Base-by-base conservation (phyloP, 73 alveolate genomes). In the Uronychia setigera region DNA sequence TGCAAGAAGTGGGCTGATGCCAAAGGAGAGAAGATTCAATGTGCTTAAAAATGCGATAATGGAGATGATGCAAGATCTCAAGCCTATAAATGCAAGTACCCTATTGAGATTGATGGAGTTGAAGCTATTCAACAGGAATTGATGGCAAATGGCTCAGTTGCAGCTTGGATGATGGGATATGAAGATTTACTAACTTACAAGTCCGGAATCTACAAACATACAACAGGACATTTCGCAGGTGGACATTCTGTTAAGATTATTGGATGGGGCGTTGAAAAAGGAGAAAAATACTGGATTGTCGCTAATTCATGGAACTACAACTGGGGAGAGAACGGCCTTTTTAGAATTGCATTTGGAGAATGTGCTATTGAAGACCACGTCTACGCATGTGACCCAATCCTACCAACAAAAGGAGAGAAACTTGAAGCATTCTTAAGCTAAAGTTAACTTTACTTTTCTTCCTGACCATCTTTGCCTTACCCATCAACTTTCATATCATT, bases 401-500 rank as follows among this genome's bases (percentile, higher is more conserved):
- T n/a, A n/a, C n/a, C n/a, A n/a, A n/a, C n/a, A n/a, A n/a, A n/a
- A n/a, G n/a, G n/a, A n/a, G n/a, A n/a, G n/a, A n/a, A n/a, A n/a
- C n/a, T n/a, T n/a, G n/a, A n/a, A n/a, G n/a, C n/a, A n/a, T n/a
- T n/a, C n/a, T n/a, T n/a, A n/a, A n/a, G n/a, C n/a, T n/a, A n/a
- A n/a, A n/a, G n/a, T n/a, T n/a, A n/a, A n/a, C n/a, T n/a, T n/a
- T n/a, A n/a, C n/a, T n/a, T n/a, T n/a, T n/a, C n/a, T n/a, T n/a
- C n/a, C n/a, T n/a, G n/a, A n/a, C n/a, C n/a, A n/a, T n/a, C n/a
- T n/a, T n/a, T n/a, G n/a, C n/a, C n/a, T 82, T 95, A 96, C 85
- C 88, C 92, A 79, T 97, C 99, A 82, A 92, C 95, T 79, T 95
- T 94, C 99, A 98, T 98, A 88, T 97, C 99, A 88, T 94, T 96